Conservation (phyloP, 1,139 yeast species). For the Kodamaea arcana region DNA sequence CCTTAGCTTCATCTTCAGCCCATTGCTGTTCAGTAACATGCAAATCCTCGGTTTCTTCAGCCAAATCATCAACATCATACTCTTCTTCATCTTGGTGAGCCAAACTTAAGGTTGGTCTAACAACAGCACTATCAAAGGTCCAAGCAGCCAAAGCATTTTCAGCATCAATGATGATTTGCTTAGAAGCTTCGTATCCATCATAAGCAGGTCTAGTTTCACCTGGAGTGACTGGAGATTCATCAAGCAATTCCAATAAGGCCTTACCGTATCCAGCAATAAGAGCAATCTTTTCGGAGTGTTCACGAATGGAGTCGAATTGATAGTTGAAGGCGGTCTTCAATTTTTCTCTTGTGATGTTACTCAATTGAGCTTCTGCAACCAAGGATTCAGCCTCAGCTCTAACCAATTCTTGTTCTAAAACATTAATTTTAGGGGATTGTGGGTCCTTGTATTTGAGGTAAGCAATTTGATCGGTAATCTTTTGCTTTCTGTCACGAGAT, state of each 20-base stretch:
- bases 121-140: conserved; percentile 79
- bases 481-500: conserved; percentile 80
- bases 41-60: conserved; percentile 50
- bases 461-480: conserved; percentile 81
- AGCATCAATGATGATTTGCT: conserved; percentile 81
- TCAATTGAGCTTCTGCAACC: conserved; percentile 87
- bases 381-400: conserved; percentile 89
- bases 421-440: conserved; percentile 74
- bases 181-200: conserved; percentile 84
- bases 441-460: conserved; percentile 81
- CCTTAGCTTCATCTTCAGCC: conserved; percentile 25
- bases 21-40: conserved; percentile 52
- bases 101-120: conserved; percentile 74
- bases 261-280: conserved; percentile 87
- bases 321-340: conserved; percentile 80
- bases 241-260: conserved; percentile 76
- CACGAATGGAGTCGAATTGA: conserved; percentile 80
- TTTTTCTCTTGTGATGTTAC: conserved; percentile 83
- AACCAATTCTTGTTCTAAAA: conserved; percentile 81
- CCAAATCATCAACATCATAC: conserved; percentile 52
- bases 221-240: conserved; percentile 83
- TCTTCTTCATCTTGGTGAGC: conserved; percentile 64
- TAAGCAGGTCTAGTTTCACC: conserved; percentile 89
- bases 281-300: conserved; percentile 79
- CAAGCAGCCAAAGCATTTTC: conserved; percentile 80